phyloP scores from a whole-genome alignment of 768 basidiomycete genomes.

The Hebeloma cylindrosporum region DNA sequence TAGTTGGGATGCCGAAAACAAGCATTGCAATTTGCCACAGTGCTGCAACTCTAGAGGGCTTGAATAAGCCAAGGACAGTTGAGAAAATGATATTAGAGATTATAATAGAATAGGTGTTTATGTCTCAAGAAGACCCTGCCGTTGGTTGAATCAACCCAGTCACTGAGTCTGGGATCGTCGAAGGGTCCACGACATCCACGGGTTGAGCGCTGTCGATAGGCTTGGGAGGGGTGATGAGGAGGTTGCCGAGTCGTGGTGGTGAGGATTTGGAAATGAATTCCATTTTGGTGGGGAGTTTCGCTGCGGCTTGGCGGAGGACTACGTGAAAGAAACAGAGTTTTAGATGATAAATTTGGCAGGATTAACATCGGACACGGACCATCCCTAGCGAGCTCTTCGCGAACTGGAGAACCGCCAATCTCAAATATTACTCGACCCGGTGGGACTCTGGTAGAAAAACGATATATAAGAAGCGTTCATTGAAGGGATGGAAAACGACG shows the following conservation, averaged over 20 bases:
- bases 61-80: too few species aligned
- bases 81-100: too few species aligned
- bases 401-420: conserved; percentile 85
- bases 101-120: too few species aligned
- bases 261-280: conserved; percentile 77
- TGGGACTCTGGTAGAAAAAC: conserved; percentile 58
- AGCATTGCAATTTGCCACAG: too few species aligned
- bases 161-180: too few species aligned
- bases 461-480: background rate
- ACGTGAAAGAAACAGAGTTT: background rate
- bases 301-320: conserved; percentile 88
- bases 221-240: conserved; percentile 56
- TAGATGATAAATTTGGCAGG: conserved; percentile 1
- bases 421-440: conserved; percentile 92
- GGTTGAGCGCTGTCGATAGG: too few species aligned
- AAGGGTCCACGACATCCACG: too few species aligned
- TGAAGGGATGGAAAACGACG: conserved; percentile 19
- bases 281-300: conserved; percentile 82
- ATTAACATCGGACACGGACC: conserved; percentile 47
- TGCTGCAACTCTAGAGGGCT: too few species aligned
- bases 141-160: too few species aligned
- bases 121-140: too few species aligned
- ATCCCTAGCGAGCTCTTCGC: conserved; percentile 90
- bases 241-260: conserved; percentile 72
- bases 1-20: too few species aligned